Evolutionary conservation across 2,329 filamentous ascomycete species (phyloP), one percentile per base, ranked within the genome.

Genomic region (Alternaria triticina): DNA sequence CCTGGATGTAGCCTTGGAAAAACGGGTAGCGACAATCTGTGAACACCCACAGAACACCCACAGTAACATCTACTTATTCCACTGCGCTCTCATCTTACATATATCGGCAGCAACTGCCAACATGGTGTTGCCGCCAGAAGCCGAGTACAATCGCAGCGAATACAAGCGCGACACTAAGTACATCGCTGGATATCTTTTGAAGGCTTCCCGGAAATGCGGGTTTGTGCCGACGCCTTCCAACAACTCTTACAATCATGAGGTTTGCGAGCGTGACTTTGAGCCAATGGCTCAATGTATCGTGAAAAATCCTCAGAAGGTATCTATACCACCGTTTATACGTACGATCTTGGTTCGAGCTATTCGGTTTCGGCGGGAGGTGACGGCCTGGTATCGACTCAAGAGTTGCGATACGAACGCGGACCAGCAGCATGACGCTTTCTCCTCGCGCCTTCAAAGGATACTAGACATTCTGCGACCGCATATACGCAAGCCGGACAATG

Each of bases 241-340:
- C 13, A 15, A 36, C 36, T 30, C 28, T 27, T 27, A 27, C 9
- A 27, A 27, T 3, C 27, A 27, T 40, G n/a, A 40, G n/a, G n/a
- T 40, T 27, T 6, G 1, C 2, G 36, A 40, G 10, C n/a, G 36
- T 2, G 36, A 17, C 9, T 40, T 40, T 40, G 36, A 40, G 36
- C 36, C 36, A 40, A 40, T 40, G 36, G 36, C 36, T 1, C 1
- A 2, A 2, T 40, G 36, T 17, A 40, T 40, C 36, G 36, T 2
- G 36, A 3, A 40, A 1, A 40, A 17, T 3, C 2, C 36, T 0
- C 2, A 40, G 3, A 40, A 40, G 1, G 3, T 5, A 40, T 1
- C 36, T 1, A 40, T 40, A 40, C 36, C 36, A 6, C 3, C 36
- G 1, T 40, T 40, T 1, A 40, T 40, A 17, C 36, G 0, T 1